These are phyloP conservation scores for Cylindrotheca closterium DNA, from an alignment of 108 stramenopile species.

Conservation along the genomic window DNA sequence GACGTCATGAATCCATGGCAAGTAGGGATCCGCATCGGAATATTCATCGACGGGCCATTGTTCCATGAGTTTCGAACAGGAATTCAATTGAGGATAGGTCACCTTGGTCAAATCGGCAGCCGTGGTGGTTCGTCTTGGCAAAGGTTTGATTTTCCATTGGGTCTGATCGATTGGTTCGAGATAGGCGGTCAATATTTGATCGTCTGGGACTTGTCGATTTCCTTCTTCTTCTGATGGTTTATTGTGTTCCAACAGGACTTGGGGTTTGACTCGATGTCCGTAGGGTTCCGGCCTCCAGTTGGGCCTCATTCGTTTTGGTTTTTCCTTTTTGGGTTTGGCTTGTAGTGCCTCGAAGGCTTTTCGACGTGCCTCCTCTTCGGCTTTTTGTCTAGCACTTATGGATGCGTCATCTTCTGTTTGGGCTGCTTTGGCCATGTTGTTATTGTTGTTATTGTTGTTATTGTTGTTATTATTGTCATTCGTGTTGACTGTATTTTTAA, in stretches of 20 bases:
- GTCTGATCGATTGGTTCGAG: conserved; percentile 19
- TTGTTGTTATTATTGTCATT: too few species aligned
- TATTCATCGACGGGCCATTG: conserved; percentile 9
- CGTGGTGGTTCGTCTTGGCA: conserved; percentile 16
- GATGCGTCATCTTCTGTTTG: too few species aligned
- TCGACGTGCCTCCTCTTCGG: too few species aligned
- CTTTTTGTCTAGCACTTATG: too few species aligned
- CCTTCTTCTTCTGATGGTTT: background rate
- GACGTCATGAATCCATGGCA: conserved; percentile 93
- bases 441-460: too few species aligned
- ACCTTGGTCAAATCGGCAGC: conserved; percentile 13
- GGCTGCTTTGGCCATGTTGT: too few species aligned
- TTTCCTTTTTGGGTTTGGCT: conserved; percentile 30
- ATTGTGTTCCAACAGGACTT: conserved; percentile 10
- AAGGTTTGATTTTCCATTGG: conserved; percentile 11
- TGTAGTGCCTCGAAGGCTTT: too few species aligned
- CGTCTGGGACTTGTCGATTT: conserved; percentile 5
- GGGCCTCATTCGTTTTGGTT: conserved; percentile 14
- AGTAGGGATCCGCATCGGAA: conserved; percentile 77
- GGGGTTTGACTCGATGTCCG: conserved; percentile 23
- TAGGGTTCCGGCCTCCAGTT: conserved; percentile 20
- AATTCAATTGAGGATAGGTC: conserved; percentile 22
- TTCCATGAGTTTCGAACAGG: background rate
- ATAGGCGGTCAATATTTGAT: conserved; percentile 21
- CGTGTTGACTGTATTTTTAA: too few species aligned